Percentiles rank a stretch among this genome's conserved stretches.
Evolutionary conservation across 495 filamentous ascomycete species (phyloP).

Genomic region (Hypoxylon rickii): DNA sequence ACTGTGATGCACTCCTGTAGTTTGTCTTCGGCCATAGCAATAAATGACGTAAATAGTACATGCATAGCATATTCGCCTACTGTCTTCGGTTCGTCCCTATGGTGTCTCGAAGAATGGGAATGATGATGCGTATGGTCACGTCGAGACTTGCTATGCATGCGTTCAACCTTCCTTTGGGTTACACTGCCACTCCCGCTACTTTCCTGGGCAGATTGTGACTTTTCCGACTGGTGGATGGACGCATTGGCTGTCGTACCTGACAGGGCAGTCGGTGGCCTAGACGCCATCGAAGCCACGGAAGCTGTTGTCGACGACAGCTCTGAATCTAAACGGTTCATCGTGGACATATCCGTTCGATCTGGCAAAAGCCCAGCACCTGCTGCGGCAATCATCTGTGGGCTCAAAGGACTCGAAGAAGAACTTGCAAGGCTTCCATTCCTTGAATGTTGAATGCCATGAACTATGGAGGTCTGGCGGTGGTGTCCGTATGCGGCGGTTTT

Average conservation of each 20-base stretch:
- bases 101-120: conserved; percentile 79
- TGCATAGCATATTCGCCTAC: conserved; percentile 96
- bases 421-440: conserved; percentile 74
- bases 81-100: conserved; percentile 77
- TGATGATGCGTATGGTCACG: conserved; percentile 77
- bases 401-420: conserved; percentile 73
- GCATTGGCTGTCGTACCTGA: conserved; percentile 48
- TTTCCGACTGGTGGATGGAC: conserved; percentile 41
- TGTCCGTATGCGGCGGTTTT: conserved; percentile 72
- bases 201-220: conserved; percentile 39
- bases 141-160: conserved; percentile 67
- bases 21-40: conserved; percentile 89
- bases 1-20: conserved; percentile 81
- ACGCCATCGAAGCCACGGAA: conserved; percentile 32
- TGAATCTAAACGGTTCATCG: conserved; percentile 47
- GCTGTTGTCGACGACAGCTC: conserved; percentile 41
- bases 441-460: conserved; percentile 91
- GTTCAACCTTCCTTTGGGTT: conserved; percentile 59
- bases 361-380: conserved; percentile 54
- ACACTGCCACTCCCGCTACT: conserved; percentile 22
- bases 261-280: conserved; percentile 46
- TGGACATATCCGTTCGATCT: conserved; percentile 50
- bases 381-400: conserved; percentile 81
- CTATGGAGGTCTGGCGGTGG: conserved; percentile 91
- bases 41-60: conserved; percentile 91